A percentile compares a stretch with the other conserved stretches of the same genome.
Conservation (phyloP, 1,139 yeast species). For the Lodderomyces orthopsilosis region DNA sequence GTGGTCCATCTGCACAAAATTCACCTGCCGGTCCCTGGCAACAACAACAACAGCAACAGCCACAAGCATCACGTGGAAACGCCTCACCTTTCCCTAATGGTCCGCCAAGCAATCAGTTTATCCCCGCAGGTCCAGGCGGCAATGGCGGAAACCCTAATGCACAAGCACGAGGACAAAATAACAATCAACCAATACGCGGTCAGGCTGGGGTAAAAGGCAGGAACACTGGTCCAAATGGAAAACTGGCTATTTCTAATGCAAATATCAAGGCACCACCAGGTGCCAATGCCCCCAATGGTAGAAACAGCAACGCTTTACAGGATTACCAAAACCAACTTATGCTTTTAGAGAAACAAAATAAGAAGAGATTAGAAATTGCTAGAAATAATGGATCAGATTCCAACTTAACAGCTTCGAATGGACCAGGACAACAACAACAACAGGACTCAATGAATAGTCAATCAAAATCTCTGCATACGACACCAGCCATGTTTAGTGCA, state of each 20-base stretch:
- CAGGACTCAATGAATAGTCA: conserved; percentile 14
- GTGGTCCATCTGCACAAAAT: conserved; percentile 12
- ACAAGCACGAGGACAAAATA: background rate
- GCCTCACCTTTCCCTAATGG: conserved; percentile 9
- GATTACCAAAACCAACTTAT: conserved; percentile 77
- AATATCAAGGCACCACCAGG: conserved; percentile 2
- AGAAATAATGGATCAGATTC: conserved; percentile 23
- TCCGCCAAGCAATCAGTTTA: conserved; percentile 17
- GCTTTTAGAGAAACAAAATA: conserved; percentile 69
- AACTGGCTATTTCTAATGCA: conserved; percentile 3
- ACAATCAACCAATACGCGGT: conserved; percentile 1
- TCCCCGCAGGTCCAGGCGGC: conserved; percentile 1
- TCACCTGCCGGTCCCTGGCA: conserved; percentile 21
- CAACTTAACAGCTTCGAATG: conserved; percentile 9
- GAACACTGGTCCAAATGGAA: background rate
- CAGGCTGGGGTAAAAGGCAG: background rate
- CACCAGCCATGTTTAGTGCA: conserved; percentile 12
- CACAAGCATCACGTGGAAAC: conserved; percentile 18
- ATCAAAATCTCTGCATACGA: conserved; percentile 17
- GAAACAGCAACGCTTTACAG: conserved; percentile 49
- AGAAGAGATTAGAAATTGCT: conserved; percentile 56
- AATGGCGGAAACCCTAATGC: background rate
- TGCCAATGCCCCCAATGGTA: conserved; percentile 9
- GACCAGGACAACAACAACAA: conserved; percentile 17
- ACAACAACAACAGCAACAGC: background rate